Evolutionary conservation across 169 alveolate species (phyloP).

Genomic region (Plasmodium sp.): DNA sequence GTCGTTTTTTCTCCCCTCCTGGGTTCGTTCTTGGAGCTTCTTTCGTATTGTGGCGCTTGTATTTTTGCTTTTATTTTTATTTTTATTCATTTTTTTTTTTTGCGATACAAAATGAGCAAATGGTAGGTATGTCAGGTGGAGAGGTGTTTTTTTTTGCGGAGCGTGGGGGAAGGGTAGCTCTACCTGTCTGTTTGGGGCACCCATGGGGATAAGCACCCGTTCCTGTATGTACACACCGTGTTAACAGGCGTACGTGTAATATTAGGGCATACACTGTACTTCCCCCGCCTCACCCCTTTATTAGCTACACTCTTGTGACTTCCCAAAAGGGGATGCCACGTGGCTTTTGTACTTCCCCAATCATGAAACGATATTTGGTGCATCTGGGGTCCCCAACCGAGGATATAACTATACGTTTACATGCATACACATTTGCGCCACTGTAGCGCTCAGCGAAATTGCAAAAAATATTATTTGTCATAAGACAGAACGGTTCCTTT

Average conservation of each 20-base stretch:
- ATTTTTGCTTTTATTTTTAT: slow-evolving; percentile 32
- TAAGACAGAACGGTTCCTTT: neutral
- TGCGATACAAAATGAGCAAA: neutral
- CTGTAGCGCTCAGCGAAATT: neutral
- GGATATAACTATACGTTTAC: neutral
- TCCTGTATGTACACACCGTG: neutral
- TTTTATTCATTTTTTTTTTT: neutral
- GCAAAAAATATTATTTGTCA: neutral
- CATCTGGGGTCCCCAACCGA: neutral
- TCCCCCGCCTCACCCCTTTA: neutral
- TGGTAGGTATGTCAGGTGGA: neutral
- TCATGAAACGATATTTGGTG: neutral
- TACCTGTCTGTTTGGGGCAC: neutral
- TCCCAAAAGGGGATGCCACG: neutral
- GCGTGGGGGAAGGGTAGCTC: neutral
- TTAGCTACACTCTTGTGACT: neutral
- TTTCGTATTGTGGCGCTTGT: neutral
- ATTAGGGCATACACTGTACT: neutral
- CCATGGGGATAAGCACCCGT: neutral
- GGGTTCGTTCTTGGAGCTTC: slow-evolving; percentile 43
- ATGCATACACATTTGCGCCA: neutral
- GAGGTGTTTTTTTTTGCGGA: neutral
- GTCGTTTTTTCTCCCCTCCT: slow-evolving; percentile 9
- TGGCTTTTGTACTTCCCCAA: neutral
- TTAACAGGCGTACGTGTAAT: neutral